Percentiles rank a stretch among this genome's conserved stretches.
phyloP scores from a whole-genome alignment of 805 yeast genomes.

The Metschnikowia anglica region DNA sequence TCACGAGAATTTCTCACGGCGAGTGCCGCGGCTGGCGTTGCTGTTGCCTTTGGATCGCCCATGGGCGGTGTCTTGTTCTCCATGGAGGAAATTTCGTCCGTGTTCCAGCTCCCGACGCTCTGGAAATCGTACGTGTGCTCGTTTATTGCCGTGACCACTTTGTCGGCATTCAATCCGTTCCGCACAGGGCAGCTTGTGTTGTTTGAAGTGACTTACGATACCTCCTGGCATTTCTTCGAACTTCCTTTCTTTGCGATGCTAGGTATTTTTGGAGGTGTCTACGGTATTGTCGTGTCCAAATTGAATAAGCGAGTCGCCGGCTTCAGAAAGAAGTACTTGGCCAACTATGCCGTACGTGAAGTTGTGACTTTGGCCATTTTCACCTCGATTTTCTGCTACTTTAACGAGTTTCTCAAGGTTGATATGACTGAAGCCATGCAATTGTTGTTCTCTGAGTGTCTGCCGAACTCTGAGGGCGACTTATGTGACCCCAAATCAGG shows the following conservation, averaged over 20 bases:
- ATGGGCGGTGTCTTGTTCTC: slow-evolving; percentile 95
- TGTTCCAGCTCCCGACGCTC: slow-evolving; percentile 72
- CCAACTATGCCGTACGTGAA: slow-evolving; percentile 62
- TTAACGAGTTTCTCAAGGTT: slow-evolving; percentile 71
- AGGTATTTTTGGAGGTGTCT: slow-evolving; percentile 90
- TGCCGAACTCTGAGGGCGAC: slow-evolving; percentile 40
- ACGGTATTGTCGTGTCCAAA: slow-evolving; percentile 75
- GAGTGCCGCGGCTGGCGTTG: slow-evolving; percentile 96
- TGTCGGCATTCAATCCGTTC: slow-evolving; percentile 84
- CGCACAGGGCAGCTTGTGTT: slow-evolving; percentile 92
- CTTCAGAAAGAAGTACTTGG: slow-evolving; percentile 70
- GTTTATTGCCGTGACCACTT: slow-evolving; percentile 76
- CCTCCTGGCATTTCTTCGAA: slow-evolving; percentile 84
- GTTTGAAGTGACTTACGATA: slow-evolving; percentile 86
- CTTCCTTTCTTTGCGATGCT: slow-evolving; percentile 73
- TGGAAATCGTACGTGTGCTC: slow-evolving; percentile 94
- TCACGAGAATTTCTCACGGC: slow-evolving; percentile 73
- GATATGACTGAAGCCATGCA: slow-evolving; percentile 98
- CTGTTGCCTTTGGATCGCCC: slow-evolving; percentile 96
- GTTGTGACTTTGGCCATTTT: slow-evolving; percentile 63
- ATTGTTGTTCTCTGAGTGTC: slow-evolving; percentile 81
- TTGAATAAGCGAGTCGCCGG: slow-evolving; percentile 74
- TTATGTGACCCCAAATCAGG: slow-evolving; percentile 36
- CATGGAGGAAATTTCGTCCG: slow-evolving; percentile 82
- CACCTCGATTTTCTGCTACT: slow-evolving; percentile 77